Percentiles rank a stretch among this genome's conserved stretches.
Conservation (phyloP, 1,284 basidiomycete species). For the Sphaerobolus stellatus region DNA sequence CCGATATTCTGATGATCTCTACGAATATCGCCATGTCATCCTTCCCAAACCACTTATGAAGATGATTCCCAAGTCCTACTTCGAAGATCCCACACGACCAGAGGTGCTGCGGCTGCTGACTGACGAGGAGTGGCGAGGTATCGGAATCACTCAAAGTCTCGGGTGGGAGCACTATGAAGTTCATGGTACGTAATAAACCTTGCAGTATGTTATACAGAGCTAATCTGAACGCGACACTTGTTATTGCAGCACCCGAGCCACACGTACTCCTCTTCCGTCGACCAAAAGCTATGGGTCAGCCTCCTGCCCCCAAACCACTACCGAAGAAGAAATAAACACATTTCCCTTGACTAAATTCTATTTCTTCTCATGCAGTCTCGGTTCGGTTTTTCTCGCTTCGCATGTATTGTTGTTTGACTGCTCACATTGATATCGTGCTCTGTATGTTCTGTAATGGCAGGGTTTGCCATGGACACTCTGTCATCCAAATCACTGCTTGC, state of each 20-base stretch:
- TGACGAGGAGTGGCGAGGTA: conserved; percentile 92
- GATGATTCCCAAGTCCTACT: conserved; percentile 81
- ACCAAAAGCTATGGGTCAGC: conserved; percentile 54
- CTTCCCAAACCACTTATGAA: conserved; percentile 86
- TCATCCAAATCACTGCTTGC: background rate
- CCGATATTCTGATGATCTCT: conserved; percentile 78
- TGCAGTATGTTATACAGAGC: background rate
- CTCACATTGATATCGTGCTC: background rate
- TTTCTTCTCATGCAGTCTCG: too few species aligned
- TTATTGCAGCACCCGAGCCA: conserved; percentile 74
- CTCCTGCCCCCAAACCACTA: conserved; percentile 17
- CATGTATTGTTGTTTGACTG: background rate
- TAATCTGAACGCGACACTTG: conserved; percentile 11
- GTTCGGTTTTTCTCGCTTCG: background rate
- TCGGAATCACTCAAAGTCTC: conserved; percentile 93
- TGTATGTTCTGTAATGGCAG: conserved; percentile 1
- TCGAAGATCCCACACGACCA: conserved; percentile 45
- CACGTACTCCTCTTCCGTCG: conserved; percentile 82
- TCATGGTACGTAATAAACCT: conserved; percentile 59
- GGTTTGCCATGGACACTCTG: background rate
- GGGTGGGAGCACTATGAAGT: conserved; percentile 99
- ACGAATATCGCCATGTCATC: conserved; percentile 91
- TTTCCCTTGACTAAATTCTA: too few species aligned
- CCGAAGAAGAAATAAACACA: conserved; percentile 10
- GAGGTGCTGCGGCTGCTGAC: conserved; percentile 75